Evolutionary conservation across 495 filamentous ascomycete genomes (phyloP), one percentile per base, ranked within the genome.

Genomic region (Neurospora sublineolata): DNA sequence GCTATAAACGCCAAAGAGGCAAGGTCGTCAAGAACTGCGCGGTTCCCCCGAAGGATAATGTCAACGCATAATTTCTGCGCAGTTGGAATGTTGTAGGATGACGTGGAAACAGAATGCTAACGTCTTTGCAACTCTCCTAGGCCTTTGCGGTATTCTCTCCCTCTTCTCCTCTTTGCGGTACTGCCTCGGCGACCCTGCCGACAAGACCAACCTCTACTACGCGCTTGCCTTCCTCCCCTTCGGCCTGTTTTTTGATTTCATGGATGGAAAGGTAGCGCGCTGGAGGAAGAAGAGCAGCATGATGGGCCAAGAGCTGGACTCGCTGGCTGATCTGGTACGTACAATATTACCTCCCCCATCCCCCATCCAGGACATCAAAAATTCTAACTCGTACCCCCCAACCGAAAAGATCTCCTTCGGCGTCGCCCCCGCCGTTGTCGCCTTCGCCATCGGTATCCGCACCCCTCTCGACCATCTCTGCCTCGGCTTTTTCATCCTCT

Each of bases 271-370:
- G 76, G 94, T 99, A 46, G 95, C 95, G 72, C 84, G 95, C 69
- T 98, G 95, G 96, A 87, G 96, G 77, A 90, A 92, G 81, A 98
- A 97, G 88, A 93, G 92, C 73, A 94, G 91, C 71, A 83, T 98
- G 77, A 98, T 99, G 95, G 95, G 95, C 4, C 95, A 98, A 81
- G 95, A 98, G 82, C 85, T 99, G 46, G 95, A 99, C 82, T 97
- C 94, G n/a, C 85, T 99, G 46, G 95, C 95, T 46, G 95, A 99
- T 80, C 79, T 99, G 83, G 95, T 98, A 91, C 33, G 74, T 71
- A 41, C 67, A 42, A 37, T 38, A 39, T 69, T 40, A 5, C 33
- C 33, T 5, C 33, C 5, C 33, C 30, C 30, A 3, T 33, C 3
- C 30, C 67, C n/a, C 27, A 41, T 38, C 23, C 27, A n/a, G 40